A percentile compares a stretch with the other conserved stretches of the same genome.
Evolutionary conservation across 2,329 filamentous ascomycete species (phyloP).

Genomic region (Neocatenulostroma microsporum): DNA sequence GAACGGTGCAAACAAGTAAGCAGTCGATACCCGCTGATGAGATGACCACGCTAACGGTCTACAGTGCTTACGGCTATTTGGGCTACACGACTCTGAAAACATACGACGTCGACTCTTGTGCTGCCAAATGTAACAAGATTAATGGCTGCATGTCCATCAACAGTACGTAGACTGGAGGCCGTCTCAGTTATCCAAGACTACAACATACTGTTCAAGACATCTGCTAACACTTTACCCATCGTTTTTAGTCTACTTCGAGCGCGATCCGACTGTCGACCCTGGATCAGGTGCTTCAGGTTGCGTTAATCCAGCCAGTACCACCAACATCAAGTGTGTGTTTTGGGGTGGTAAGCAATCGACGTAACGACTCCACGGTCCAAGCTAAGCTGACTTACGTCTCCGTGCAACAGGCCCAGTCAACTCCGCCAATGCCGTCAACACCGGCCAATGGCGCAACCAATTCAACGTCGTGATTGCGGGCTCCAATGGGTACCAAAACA

Average conservation of each 20-base stretch:
- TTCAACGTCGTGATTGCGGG: slow-evolving; percentile 18
- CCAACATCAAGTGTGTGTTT: slow-evolving; percentile 29
- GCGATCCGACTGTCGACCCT: slow-evolving; percentile 28
- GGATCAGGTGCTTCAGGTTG: slow-evolving; percentile 25
- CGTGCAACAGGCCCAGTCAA: no score
- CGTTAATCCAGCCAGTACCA: slow-evolving; percentile 27
- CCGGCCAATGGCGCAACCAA: slow-evolving; percentile 14
- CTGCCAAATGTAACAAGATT: slow-evolving; percentile 16
- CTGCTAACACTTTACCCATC: no score
- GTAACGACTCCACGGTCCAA: no score
- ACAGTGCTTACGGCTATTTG: slow-evolving; percentile 22
- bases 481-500: slow-evolving; percentile 23
- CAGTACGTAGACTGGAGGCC: no score
- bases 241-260: no score
- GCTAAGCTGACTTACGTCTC: no score
- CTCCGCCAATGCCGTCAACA: slow-evolving; percentile 14
- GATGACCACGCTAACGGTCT: no score
- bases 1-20: no score
- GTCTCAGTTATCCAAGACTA: no score
- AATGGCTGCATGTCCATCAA: slow-evolving; percentile 18
- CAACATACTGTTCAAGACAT: no score
- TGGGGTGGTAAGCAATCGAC: no score
- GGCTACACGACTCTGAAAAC: slow-evolving; percentile 16
- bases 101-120: slow-evolving; percentile 25
- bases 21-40: no score